These are phyloP conservation scores for Phytophthora sojae DNA, from an alignment of 352 stramenopile species.

Conservation along the genomic window DNA sequence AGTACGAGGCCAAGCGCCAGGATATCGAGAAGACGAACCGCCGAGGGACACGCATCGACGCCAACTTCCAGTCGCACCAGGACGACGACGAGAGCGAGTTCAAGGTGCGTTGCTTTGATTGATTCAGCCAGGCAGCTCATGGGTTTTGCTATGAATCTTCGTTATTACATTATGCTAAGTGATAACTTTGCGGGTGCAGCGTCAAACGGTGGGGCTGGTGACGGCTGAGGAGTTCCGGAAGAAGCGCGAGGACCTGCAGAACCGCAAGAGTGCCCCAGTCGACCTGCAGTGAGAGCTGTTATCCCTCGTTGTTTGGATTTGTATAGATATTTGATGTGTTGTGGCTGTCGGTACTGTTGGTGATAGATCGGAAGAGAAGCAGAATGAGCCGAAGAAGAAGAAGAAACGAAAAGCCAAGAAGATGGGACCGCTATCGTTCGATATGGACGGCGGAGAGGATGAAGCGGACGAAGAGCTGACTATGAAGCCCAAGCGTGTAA, in stretches of 20 bases:
- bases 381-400: constrained; percentile 53
- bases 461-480: constrained; percentile 32
- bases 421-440: constrained; percentile 75
- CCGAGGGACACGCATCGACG: constrained; percentile 88
- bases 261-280: constrained; percentile 38
- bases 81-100: constrained; percentile 88
- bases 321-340: not conserved
- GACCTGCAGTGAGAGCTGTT: constrained; percentile 38
- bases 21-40: constrained; percentile 89
- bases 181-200: constrained; percentile 33
- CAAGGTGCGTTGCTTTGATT: constrained; percentile 54
- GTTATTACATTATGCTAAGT: no score
- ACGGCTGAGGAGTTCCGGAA: constrained; percentile 94
- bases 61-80: constrained; percentile 90
- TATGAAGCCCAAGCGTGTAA: constrained; percentile 44
- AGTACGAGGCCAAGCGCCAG: constrained; percentile 94
- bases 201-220: constrained; percentile 93
- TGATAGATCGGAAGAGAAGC: constrained; percentile 40
- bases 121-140: not conserved
- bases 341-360: constrained; percentile 3
- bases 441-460: constrained; percentile 83
- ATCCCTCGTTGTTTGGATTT: no score
- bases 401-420: constrained; percentile 89
- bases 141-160: no score
- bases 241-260: constrained; percentile 83